Evolutionary conservation across 139 green algal species (phyloP).

Genomic region (Chlorella ohadii): DNA sequence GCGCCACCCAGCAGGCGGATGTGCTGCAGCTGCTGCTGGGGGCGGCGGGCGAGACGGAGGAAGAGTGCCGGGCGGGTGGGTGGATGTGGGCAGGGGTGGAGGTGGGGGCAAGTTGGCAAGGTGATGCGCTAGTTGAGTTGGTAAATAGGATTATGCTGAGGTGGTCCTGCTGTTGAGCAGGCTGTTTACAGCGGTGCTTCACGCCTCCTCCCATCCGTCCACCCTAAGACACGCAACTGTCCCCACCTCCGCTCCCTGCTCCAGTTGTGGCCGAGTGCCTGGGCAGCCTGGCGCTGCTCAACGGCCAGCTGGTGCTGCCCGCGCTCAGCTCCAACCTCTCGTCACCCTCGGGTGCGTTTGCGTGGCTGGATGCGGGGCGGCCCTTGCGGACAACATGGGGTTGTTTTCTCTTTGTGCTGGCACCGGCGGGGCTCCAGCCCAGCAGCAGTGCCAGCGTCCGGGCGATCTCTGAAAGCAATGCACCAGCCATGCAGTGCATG

Average conservation of each 20-base stretch:
- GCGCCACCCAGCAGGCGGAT: slow-evolving; percentile 35
- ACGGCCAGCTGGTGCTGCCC: slow-evolving; percentile 58
- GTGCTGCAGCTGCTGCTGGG: slow-evolving; percentile 82
- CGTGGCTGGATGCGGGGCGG: too few species aligned
- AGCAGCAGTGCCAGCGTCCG: too few species aligned
- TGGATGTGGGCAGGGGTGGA: background rate
- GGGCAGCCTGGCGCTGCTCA: slow-evolving; percentile 82
- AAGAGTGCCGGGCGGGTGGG: slow-evolving; percentile 80
- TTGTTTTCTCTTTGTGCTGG: too few species aligned
- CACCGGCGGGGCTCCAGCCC: too few species aligned
- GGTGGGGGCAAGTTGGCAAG: background rate
- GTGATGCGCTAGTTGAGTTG: too few species aligned
- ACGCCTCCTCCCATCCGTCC: too few species aligned
- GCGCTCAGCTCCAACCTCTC: slow-evolving; percentile 50
- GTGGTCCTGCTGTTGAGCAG: too few species aligned
- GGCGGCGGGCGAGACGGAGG: slow-evolving; percentile 72
- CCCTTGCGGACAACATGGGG: background rate
- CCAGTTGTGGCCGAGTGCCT: slow-evolving; percentile 94
- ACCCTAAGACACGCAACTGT: too few species aligned
- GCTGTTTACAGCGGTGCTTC: too few species aligned
- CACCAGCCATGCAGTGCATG: background rate
- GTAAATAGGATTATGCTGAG: too few species aligned
- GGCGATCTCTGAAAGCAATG: too few species aligned
- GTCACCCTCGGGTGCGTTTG: background rate
- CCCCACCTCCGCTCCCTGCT: background rate